These are phyloP conservation scores for Tetragonia tetragonoides DNA, from an alignment of 148 eudicot genomes.

Conservation along the genomic window DNA sequence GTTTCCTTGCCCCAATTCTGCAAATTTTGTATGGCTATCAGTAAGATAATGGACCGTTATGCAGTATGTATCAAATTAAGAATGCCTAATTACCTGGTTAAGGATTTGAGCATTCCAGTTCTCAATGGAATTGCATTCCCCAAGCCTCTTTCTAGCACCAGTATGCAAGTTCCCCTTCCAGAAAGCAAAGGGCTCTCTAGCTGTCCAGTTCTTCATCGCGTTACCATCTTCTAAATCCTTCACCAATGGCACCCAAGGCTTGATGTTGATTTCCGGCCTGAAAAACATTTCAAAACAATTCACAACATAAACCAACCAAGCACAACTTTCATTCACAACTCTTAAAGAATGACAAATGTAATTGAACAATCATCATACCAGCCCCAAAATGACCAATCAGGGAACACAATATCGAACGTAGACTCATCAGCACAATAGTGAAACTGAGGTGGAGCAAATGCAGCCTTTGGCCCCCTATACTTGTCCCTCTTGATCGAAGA, in stretches of 20 bases:
- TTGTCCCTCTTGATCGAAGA: slow-evolving; percentile 27
- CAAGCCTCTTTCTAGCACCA: slow-evolving; percentile 40
- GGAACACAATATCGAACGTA: slow-evolving; percentile 52
- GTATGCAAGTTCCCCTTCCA: slow-evolving; percentile 63
- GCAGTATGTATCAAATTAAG: neutral
- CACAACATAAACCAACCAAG: neutral
- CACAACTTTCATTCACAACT: too few species aligned
- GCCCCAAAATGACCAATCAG: slow-evolving; percentile 84
- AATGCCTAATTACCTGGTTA: slow-evolving; percentile 37
- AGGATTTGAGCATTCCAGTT: slow-evolving; percentile 56
- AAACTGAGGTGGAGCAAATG: slow-evolving; percentile 56
- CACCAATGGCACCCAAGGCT: slow-evolving; percentile 55
- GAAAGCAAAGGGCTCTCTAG: slow-evolving; percentile 58
- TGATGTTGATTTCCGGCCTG: slow-evolving; percentile 66
- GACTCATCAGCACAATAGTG: slow-evolving; percentile 47
- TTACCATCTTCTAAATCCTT: slow-evolving; percentile 62
- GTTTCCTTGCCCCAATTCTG: slow-evolving; percentile 61
- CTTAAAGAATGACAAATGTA: too few species aligned
- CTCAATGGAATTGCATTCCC: slow-evolving; percentile 41
- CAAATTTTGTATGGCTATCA: slow-evolving; percentile 1
- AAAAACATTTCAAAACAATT: neutral
- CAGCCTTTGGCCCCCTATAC: slow-evolving; percentile 19
- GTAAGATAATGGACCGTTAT: neutral
- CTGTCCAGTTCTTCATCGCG: slow-evolving; percentile 42
- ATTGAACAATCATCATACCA: slow-evolving; percentile 36